Evolutionary conservation across 1,284 basidiomycete genomes (phyloP), one percentile per base, ranked within the genome.

Genomic region (Cryptococcus jaspeensis): DNA sequence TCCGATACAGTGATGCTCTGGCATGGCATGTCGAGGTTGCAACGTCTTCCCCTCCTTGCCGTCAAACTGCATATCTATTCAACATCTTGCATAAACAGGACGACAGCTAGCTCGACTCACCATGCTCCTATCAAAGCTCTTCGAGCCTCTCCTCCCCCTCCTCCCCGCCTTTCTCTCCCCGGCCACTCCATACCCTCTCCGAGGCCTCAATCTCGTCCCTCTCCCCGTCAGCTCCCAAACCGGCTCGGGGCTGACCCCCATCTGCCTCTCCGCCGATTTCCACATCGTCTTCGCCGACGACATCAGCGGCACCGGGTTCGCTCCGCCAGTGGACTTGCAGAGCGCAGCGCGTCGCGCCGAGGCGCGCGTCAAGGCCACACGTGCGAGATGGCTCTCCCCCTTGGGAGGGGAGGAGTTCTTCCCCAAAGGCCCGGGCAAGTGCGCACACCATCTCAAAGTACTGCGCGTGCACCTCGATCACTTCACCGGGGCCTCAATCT

Each of bases 201-300:
- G 28, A 4, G 45, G 32, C 32, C 25, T 46, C 45, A 46, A 46
- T 32, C 13, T 46, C 45, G 45, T 45, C 18, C 42, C 43, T 23
- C 42, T 42, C 36, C 52, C 43, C 9, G n/a, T 6, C 15, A 28
- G 25, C 6, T 35, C n/a, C 23, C 41, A 28, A 11, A 54, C 39
- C 11, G 53, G 53, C 47, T 16, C 41, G 35, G 54, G 54, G 16
- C 28, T 41, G 6, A 55, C 54, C 5, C 54, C 54, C 22, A 23
- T 55, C 15, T 57, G 56, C 39, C 51, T 57, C 7, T 52, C 56
- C n/a, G 16, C 45, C 3, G 23, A 47, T 28, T 57, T 57, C 44
- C n/a, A 25, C 20, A 53, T 57, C 28, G 8, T 16, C 2, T 36
- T 49, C 38, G 32, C 22, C 32, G 11, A 41, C 18, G 12, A n/a